Evolutionary conservation across 2,329 filamentous ascomycete genomes (phyloP), one percentile per base, ranked within the genome.

Genomic region (Cercospora sp.): DNA sequence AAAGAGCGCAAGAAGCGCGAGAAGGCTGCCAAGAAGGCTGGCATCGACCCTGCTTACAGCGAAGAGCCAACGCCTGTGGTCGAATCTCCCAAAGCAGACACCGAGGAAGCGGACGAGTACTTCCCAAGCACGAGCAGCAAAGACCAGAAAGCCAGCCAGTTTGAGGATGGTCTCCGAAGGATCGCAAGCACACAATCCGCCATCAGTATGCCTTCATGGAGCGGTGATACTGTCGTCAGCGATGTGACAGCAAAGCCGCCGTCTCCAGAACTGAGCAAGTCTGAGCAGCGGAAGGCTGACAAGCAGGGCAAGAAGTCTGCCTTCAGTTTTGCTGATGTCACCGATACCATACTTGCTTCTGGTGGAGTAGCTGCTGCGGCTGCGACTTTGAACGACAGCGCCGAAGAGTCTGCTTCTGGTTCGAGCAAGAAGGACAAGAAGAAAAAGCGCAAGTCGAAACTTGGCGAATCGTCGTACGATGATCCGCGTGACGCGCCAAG

Each of bases 1-100:
- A 79, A 79, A 57, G 77, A 79, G 76, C 71, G 78, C 70, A 84
- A 82, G 77, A 83, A 81, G 72, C 80, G 77, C n/a, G 83, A 83
- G 2, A 84, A 81, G 71, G 79, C 77, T 49, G 77, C 79, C 9
- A 79, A 80, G 53, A 49, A 63, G 16, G 59, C 63, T 8, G 62
- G 53, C 7, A 45, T 64, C 24, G 69, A 68, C 9, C 60, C 62
- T 43, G 30, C 61, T 32, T 65, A 68, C 62, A 65, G 62, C 49
- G 69, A 66, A n/a, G 63, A 63, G 62, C 24, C 40, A 12, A 60
- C 61, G 9, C 66, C 55, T n/a, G 55, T 45, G 24, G 68, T 55
- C 40, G 71, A 74, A 21, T 55, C 66, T 12, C 66, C 63, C 3
- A 63, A 57, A 16, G 51, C 37, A 5, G 62, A 13, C 6, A 65